Percentiles rank a stretch among this genome's conserved stretches.
Evolutionary conservation across 331 rosid species (phyloP).

Genomic region (Pyracantha coccinea): DNA sequence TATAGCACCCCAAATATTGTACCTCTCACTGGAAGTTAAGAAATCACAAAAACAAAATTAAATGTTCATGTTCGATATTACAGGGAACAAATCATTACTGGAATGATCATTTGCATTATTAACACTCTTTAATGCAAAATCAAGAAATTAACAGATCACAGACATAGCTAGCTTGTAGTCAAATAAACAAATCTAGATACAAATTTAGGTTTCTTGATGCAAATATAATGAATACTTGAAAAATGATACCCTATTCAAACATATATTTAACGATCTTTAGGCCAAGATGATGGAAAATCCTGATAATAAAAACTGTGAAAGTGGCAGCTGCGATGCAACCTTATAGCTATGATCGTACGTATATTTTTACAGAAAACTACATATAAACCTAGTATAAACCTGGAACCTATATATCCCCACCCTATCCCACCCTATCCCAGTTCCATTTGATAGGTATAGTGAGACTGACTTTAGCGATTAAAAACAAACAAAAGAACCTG

Average conservation of each 20-base stretch:
- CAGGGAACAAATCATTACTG: neutral
- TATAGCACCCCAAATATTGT: conserved; percentile 60
- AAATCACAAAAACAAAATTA: neutral
- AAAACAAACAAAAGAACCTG: neutral
- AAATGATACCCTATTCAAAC: neutral
- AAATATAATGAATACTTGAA: neutral
- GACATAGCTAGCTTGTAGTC: neutral
- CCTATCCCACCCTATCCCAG: neutral
- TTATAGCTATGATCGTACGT: neutral
- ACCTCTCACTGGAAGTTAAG: conserved; percentile 66
- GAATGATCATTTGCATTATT: neutral
- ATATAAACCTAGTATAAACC: neutral
- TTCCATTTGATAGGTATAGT: neutral
- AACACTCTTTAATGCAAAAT: neutral
- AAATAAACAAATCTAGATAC: neutral
- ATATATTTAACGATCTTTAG: neutral
- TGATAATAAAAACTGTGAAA: neutral
- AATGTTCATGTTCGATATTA: neutral
- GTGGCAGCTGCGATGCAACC: neutral
- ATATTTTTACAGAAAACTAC: neutral
- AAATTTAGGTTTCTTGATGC: neutral
- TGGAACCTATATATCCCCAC: neutral
- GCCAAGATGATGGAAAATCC: neutral
- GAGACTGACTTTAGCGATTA: neutral
- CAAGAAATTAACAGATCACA: neutral